These are phyloP conservation scores for Claviceps capensis DNA, from an alignment of 2,329 filamentous ascomycete genomes.

Conservation along the genomic window DNA sequence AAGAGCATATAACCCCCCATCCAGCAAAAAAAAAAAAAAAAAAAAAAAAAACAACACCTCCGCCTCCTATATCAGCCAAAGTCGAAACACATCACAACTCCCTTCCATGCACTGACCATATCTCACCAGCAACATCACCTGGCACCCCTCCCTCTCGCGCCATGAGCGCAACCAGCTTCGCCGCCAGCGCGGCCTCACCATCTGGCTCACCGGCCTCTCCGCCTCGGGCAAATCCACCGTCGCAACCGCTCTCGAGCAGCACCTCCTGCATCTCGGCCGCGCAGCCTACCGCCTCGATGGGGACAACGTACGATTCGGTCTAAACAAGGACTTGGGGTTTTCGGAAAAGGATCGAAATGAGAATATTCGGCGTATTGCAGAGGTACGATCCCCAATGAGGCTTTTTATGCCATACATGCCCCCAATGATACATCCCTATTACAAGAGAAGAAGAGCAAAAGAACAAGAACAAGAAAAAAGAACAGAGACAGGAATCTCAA, in stretches of 20 bases:
- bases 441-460: background rate
- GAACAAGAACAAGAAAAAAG: background rate
- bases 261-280: conserved; percentile 74
- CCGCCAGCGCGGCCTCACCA: conserved; percentile 79
- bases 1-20: too few species aligned
- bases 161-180: conserved; percentile 60
- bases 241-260: conserved; percentile 90
- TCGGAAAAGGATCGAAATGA: conserved; percentile 86
- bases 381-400: conserved; percentile 29
- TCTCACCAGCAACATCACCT: conserved; percentile 65
- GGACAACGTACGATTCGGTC: conserved; percentile 94
- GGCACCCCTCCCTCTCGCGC: conserved; percentile 72
- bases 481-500: too few species aligned
- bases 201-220: conserved; percentile 96
- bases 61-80: too few species aligned
- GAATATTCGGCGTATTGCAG: conserved; percentile 92
- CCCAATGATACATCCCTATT: background rate
- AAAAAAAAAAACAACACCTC: background rate
- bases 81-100: too few species aligned
- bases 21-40: too few species aligned
- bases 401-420: background rate
- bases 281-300: conserved; percentile 89
- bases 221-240: conserved; percentile 96
- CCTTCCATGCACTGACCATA: background rate
- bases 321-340: conserved; percentile 97